phyloP scores from a whole-genome alignment of 1,139 yeast genomes.

The Suhomyces chickasaworum region DNA sequence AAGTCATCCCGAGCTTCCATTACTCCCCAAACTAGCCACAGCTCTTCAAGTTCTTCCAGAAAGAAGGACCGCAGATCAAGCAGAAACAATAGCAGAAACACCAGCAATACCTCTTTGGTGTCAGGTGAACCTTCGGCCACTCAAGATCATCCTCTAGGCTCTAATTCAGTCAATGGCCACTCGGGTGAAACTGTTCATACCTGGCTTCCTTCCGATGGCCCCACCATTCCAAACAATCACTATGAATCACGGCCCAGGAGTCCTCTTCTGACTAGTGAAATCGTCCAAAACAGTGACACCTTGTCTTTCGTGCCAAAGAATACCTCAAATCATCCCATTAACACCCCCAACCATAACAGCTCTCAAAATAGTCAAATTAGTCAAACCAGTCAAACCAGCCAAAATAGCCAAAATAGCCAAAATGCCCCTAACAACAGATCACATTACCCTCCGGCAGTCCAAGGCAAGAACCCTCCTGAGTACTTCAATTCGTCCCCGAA shows the following conservation, averaged over 20 bases:
- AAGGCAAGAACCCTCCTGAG: neutral
- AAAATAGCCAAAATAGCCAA: neutral
- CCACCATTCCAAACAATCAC: neutral
- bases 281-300: neutral
- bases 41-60: slow-evolving; percentile 5
- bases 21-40: slow-evolving; percentile 17
- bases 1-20: slow-evolving; percentile 13
- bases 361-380: too few species aligned
- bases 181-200: neutral
- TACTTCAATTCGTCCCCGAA: neutral
- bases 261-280: neutral
- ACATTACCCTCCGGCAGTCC: neutral
- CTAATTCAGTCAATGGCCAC: neutral
- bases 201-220: neutral
- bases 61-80: neutral
- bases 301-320: neutral
- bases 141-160: neutral
- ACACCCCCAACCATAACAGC: neutral
- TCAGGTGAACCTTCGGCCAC: neutral
- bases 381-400: neutral
- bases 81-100: neutral
- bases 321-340: neutral
- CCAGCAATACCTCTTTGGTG: slow-evolving; percentile 2
- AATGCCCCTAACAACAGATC: neutral
- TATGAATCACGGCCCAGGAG: neutral